Conservation (phyloP, 1,284 basidiomycete species). For the Leccinum pseudoinsigne region DNA sequence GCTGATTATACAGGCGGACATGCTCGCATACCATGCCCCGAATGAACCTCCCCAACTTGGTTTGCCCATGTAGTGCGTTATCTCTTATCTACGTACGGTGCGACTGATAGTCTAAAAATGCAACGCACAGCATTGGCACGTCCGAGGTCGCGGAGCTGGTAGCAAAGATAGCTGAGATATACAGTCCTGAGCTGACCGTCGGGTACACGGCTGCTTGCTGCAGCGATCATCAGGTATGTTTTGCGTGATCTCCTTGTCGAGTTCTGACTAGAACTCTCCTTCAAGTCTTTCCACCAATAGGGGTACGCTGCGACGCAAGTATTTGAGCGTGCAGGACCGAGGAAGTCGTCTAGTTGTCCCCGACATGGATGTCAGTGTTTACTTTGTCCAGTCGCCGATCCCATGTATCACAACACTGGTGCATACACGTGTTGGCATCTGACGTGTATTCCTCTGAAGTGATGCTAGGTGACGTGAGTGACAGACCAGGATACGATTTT, state of each 20-base stretch:
- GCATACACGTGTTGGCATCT: slow-evolving; percentile 15
- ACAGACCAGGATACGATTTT: slow-evolving; percentile 78
- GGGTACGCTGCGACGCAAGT: slow-evolving; percentile 83
- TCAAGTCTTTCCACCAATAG: slow-evolving; percentile 74
- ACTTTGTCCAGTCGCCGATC: slow-evolving; percentile 62
- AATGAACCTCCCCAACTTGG: slow-evolving; percentile 81
- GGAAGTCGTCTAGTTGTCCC: slow-evolving; percentile 34
- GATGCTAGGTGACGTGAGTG: slow-evolving; percentile 67
- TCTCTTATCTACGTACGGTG: not conserved
- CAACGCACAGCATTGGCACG: slow-evolving; percentile 66
- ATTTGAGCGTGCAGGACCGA: slow-evolving; percentile 81
- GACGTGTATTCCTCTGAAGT: not conserved
- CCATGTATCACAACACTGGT: slow-evolving; percentile 86
- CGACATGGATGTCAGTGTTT: not conserved
- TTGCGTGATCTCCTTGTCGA: not conserved
- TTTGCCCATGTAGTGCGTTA: slow-evolving; percentile 58
- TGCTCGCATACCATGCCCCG: slow-evolving; percentile 78
- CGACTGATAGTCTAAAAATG: not conserved
- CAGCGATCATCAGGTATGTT: slow-evolving; percentile 75
- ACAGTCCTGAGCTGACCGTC: slow-evolving; percentile 80
- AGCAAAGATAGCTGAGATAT: slow-evolving; percentile 68
- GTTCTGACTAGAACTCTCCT: not conserved
- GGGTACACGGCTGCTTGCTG: slow-evolving; percentile 83
- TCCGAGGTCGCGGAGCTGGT: slow-evolving; percentile 75
- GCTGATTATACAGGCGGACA: slow-evolving; percentile 86